These are phyloP conservation scores for Harringtonia lauricola DNA, from an alignment of 2,329 filamentous ascomycete species.

Conservation along the genomic window DNA sequence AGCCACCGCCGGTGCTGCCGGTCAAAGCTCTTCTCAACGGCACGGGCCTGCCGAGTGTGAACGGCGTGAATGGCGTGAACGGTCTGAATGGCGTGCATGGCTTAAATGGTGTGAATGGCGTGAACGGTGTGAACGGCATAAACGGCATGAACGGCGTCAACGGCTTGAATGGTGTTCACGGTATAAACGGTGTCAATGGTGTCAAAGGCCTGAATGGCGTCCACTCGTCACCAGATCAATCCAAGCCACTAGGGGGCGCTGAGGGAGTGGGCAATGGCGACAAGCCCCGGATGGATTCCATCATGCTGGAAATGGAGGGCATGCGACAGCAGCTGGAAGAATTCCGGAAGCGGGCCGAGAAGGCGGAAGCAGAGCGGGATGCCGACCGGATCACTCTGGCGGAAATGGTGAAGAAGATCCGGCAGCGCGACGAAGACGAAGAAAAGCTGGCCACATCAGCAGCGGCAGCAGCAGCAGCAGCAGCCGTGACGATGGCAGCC, in stretches of 20 bases:
- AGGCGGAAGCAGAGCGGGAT: conserved; percentile 67
- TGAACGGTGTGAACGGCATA: too few relatives aligned
- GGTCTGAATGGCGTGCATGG: too few relatives aligned
- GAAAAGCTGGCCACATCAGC: conserved; percentile 31
- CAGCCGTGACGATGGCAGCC: neutral
- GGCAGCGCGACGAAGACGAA: conserved; percentile 50
- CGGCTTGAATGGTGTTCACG: too few relatives aligned
- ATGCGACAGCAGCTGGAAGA: conserved; percentile 70
- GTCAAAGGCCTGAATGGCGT: too few relatives aligned
- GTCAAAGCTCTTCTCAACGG: too few relatives aligned
- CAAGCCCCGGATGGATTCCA: conserved; percentile 62
- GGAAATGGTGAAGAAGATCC: conserved; percentile 79
- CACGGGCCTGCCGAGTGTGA: too few relatives aligned
- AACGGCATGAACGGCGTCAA: too few relatives aligned
- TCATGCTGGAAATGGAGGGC: conserved; percentile 70
- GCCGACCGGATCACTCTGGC: conserved; percentile 63
- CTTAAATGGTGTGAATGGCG: too few relatives aligned
- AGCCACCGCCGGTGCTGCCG: too few relatives aligned
- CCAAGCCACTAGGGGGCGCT: neutral
- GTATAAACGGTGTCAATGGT: too few relatives aligned
- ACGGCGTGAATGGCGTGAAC: too few relatives aligned
- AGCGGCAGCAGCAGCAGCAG: conserved; percentile 21
- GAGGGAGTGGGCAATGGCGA: neutral
- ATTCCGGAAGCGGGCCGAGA: conserved; percentile 68
- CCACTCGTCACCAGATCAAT: too few relatives aligned